Conservation (phyloP, 805 yeast species). For the Yarrowia sp. region DNA sequence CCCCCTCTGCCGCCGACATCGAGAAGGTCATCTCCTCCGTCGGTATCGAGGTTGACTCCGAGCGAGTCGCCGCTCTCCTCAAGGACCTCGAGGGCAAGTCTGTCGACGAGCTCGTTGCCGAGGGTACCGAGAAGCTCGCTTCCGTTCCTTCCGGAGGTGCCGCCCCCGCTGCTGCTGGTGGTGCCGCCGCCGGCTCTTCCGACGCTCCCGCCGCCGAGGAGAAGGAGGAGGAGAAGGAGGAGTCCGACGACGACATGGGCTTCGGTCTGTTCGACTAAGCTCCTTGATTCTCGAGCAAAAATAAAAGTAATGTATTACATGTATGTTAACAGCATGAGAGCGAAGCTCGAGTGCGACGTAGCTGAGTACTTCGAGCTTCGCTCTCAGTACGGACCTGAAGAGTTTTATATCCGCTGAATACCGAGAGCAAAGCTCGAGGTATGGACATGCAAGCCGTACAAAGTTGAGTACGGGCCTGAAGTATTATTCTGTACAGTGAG, state of each 20-base stretch:
- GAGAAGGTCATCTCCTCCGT: conserved; percentile 86
- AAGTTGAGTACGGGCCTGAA: too few species aligned
- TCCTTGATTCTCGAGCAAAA: not conserved
- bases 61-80: conserved; percentile 76
- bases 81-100: conserved; percentile 91
- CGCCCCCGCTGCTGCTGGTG: conserved; percentile 74
- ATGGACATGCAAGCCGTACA: not conserved
- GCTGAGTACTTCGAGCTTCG: not conserved
- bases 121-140: conserved; percentile 94
- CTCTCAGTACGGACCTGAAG: not conserved
- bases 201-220: conserved; percentile 72
- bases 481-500: too few species aligned
- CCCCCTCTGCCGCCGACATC: conserved; percentile 93
- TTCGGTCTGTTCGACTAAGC: conserved; percentile 97
- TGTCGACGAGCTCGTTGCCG: conserved; percentile 83
- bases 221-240: conserved; percentile 63
- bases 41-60: conserved; percentile 92
- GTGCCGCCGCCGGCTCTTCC: conserved; percentile 68
- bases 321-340: not conserved
- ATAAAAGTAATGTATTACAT: conserved; percentile 13
- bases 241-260: conserved; percentile 44
- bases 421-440: not conserved
- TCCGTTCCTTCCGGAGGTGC: conserved; percentile 98
- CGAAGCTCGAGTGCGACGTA: not conserved
- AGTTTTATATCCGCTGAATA: too few species aligned